These are phyloP conservation scores for Aspergillus unguis DNA, from an alignment of 2,329 filamentous ascomycete species.

Conservation along the genomic window DNA sequence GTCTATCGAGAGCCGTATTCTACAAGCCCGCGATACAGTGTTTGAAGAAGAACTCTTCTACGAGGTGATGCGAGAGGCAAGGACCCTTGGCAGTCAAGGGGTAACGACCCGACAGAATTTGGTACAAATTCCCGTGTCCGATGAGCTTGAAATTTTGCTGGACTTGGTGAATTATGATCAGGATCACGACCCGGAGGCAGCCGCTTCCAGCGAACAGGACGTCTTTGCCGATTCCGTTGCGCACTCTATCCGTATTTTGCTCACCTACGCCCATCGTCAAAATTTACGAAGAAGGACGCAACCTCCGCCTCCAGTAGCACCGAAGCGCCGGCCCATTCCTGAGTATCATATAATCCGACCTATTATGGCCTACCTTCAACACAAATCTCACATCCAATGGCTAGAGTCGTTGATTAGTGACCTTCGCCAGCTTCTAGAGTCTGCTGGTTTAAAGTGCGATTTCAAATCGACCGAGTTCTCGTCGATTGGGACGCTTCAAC, in stretches of 20 bases:
- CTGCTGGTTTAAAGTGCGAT: conserved; percentile 31
- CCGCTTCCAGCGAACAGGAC: conserved; percentile 29
- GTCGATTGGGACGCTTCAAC: conserved; percentile 20
- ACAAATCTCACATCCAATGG: conserved; percentile 39
- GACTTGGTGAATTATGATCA: conserved; percentile 63
- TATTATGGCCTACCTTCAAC: conserved; percentile 53
- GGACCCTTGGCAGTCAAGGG: conserved; percentile 66
- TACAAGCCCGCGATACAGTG: conserved; percentile 49
- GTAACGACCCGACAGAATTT: conserved; percentile 62
- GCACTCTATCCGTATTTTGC: conserved; percentile 68
- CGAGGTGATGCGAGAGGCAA: conserved; percentile 79
- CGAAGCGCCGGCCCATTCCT: conserved; percentile 48
- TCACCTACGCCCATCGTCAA: conserved; percentile 74
- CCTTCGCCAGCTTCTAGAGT: conserved; percentile 29
- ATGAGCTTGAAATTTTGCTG: conserved; percentile 59
- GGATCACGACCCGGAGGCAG: conserved; percentile 27
- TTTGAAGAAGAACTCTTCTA: conserved; percentile 76
- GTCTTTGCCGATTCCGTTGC: conserved; percentile 63
- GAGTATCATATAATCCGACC: conserved; percentile 60
- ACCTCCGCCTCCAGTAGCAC: conserved; percentile 56
- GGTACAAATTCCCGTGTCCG: conserved; percentile 55
- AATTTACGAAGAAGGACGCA: conserved; percentile 65
- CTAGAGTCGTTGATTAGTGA: conserved; percentile 33
- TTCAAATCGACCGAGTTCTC: conserved; percentile 27
- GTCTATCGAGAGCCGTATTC: conserved; percentile 36